A percentile compares a stretch with the other conserved stretches of the same genome.
phyloP scores from a whole-genome alignment of 805 yeast species.

The Candida adriatica region DNA sequence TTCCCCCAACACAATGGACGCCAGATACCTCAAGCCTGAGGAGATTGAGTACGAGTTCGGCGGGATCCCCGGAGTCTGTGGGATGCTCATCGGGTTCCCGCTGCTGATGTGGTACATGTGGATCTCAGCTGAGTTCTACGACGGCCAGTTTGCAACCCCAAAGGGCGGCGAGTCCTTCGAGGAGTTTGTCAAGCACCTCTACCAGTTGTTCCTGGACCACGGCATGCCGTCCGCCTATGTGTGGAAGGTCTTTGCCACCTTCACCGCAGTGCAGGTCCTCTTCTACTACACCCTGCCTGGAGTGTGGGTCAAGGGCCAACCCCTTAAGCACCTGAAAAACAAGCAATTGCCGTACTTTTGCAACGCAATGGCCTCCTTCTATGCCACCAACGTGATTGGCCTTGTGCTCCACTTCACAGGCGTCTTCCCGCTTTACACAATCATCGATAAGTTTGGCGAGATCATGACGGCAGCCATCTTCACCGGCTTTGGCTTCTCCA shows the following conservation, averaged over 20 bases:
- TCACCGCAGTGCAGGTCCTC: slow-evolving; percentile 58
- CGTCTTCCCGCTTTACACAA: slow-evolving; percentile 62
- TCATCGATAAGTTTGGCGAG: slow-evolving; percentile 80
- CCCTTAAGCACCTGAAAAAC: slow-evolving; percentile 72
- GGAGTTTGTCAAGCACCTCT: slow-evolving; percentile 41
- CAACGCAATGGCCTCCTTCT: slow-evolving; percentile 84
- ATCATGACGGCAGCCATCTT: slow-evolving; percentile 89
- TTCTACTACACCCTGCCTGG: slow-evolving; percentile 89
- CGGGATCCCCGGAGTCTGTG: slow-evolving; percentile 81
- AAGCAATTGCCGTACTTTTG: slow-evolving; percentile 87
- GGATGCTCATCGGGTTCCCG: slow-evolving; percentile 93
- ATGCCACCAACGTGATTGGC: slow-evolving; percentile 53
- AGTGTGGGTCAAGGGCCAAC: slow-evolving; percentile 91
- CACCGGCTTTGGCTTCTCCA: slow-evolving; percentile 64
- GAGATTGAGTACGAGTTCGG: slow-evolving; percentile 86
- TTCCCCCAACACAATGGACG: no score
- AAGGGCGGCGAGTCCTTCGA: slow-evolving; percentile 37
- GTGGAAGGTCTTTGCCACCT: slow-evolving; percentile 66
- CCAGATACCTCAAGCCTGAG: slow-evolving; percentile 37
- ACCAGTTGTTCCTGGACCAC: slow-evolving; percentile 37
- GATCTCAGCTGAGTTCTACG: slow-evolving; percentile 78
- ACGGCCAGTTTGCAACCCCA: slow-evolving; percentile 70
- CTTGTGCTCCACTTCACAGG: slow-evolving; percentile 66
- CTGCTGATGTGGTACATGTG: slow-evolving; percentile 94
- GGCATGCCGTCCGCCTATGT: slow-evolving; percentile 57